These are phyloP conservation scores for Cyberlindnera maritima DNA, from an alignment of 805 yeast genomes.

Conservation along the genomic window DNA sequence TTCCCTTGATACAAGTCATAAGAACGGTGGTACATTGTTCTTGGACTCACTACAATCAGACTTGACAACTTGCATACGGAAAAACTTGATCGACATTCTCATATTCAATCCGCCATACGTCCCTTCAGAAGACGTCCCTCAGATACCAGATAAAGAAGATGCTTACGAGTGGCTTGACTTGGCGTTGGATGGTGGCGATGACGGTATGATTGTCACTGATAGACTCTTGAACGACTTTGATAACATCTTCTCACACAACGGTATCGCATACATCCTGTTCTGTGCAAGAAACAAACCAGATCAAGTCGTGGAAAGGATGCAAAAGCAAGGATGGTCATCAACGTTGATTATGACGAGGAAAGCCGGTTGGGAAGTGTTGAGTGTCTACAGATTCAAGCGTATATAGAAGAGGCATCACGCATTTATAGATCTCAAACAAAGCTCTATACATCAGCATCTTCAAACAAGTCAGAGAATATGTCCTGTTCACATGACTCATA, in stretches of 20 bases:
- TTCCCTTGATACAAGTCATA: constrained; percentile 42
- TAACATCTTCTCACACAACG: constrained; percentile 49
- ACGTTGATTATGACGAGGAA: constrained; percentile 59
- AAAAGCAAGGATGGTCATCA: constrained; percentile 49
- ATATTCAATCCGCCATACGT: constrained; percentile 97
- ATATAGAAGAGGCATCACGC: not conserved
- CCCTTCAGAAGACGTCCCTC: constrained; percentile 78
- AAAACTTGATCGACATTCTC: constrained; percentile 58
- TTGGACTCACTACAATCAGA: constrained; percentile 56
- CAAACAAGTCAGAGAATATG: constrained; percentile 54
- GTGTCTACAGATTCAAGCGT: constrained; percentile 60
- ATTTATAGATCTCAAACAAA: no score
- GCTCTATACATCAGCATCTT: constrained; percentile 8
- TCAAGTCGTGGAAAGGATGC: constrained; percentile 49
- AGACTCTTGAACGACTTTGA: constrained; percentile 54
- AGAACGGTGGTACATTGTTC: constrained; percentile 30
- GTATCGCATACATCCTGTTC: constrained; percentile 84
- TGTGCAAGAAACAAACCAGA: constrained; percentile 89
- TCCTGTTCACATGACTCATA: constrained; percentile 50
- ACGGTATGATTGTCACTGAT: constrained; percentile 87
- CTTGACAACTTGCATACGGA: constrained; percentile 49
- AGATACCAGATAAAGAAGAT: constrained; percentile 44
- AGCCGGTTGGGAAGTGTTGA: constrained; percentile 95
- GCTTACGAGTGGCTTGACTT: constrained; percentile 78
- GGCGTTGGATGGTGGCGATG: constrained; percentile 85